A percentile compares a stretch with the other conserved stretches of the same genome.
Evolutionary conservation across 2,329 filamentous ascomycete genomes (phyloP).

Genomic region (Macroventuria anomochaeta): DNA sequence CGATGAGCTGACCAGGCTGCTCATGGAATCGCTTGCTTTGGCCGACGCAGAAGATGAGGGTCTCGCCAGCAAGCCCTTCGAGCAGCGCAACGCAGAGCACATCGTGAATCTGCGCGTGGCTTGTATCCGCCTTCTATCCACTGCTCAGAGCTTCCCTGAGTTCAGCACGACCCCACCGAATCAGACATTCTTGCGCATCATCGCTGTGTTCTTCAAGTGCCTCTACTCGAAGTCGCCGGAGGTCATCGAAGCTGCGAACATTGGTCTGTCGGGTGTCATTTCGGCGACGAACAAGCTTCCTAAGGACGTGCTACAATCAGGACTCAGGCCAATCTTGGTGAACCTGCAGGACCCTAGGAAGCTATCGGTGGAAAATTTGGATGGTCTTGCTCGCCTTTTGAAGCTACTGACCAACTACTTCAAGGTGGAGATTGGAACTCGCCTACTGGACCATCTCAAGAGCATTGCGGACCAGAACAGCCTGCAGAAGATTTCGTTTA

Average conservation of each 20-base stretch:
- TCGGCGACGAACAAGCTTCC: conserved; percentile 89
- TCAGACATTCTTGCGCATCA: conserved; percentile 68
- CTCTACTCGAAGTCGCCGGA: conserved; percentile 91
- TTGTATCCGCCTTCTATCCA: conserved; percentile 90
- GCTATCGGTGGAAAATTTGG: conserved; percentile 84
- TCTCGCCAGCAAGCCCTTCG: conserved; percentile 81
- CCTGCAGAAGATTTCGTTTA: conserved; percentile 91
- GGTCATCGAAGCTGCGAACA: conserved; percentile 92
- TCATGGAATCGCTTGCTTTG: conserved; percentile 91
- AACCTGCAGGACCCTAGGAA: conserved; percentile 94
- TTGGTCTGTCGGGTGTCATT: conserved; percentile 85
- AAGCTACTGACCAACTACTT: conserved; percentile 97
- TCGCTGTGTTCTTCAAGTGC: conserved; percentile 97
- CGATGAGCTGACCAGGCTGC: conserved; percentile 84
- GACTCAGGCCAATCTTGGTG: conserved; percentile 91
- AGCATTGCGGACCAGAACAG: conserved; percentile 80
- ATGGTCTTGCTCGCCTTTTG: conserved; percentile 86
- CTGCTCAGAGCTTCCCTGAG: conserved; percentile 90
- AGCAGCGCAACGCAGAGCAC: conserved; percentile 93
- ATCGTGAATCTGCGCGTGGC: conserved; percentile 92
- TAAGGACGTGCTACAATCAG: conserved; percentile 93
- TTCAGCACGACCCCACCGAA: conserved; percentile 80
- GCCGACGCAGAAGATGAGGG: conserved; percentile 95
- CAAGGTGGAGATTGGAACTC: conserved; percentile 94
- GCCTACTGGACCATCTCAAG: conserved; percentile 93